Evolutionary conservation across 2,329 filamentous ascomycete species (phyloP).

Genomic region (Nothophaeocryptopus gaeumannii): DNA sequence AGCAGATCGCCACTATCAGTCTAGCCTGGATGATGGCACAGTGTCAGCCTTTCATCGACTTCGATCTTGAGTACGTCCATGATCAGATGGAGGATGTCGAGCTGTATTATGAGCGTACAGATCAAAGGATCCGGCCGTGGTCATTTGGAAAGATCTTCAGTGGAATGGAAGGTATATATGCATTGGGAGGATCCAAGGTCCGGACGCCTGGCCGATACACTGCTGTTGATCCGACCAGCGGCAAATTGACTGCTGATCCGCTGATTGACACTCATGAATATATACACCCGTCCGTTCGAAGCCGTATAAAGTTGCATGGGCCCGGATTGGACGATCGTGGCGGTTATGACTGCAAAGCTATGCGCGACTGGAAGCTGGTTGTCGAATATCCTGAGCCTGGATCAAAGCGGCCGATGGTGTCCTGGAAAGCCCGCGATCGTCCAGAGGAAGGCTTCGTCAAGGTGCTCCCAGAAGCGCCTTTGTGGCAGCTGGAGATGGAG

Average conservation of each 20-base stretch:
- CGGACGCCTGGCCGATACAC: conserved; percentile 50
- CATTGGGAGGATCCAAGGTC: conserved; percentile 44
- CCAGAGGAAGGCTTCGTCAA: conserved; percentile 38
- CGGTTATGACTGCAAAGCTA: conserved; percentile 43
- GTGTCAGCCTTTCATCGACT: conserved; percentile 47
- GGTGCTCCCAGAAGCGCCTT: conserved; percentile 44
- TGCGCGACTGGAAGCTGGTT: conserved; percentile 48
- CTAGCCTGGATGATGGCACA: conserved; percentile 59
- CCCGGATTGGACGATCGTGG: conserved; percentile 47
- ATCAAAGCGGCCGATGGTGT: conserved; percentile 39
- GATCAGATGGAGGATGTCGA: conserved; percentile 48
- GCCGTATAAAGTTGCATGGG: conserved; percentile 45
- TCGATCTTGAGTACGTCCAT: conserved; percentile 47
- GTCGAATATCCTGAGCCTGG: conserved; percentile 41
- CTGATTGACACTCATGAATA: conserved; percentile 52
- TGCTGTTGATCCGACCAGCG: conserved; percentile 44
- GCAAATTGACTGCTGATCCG: conserved; percentile 42
- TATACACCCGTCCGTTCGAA: conserved; percentile 50
- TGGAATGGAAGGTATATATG: conserved; percentile 47
- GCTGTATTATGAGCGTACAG: conserved; percentile 41
- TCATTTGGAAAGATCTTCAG: conserved; percentile 49
- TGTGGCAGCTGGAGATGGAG: conserved; percentile 46
- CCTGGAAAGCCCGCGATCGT: conserved; percentile 41
- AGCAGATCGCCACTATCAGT: conserved; percentile 51
- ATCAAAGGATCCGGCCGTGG: conserved; percentile 47